Evolutionary conservation across 1,284 basidiomycete species (phyloP), one percentile per base, ranked within the genome.

Genomic region (Grifola frondosa): DNA sequence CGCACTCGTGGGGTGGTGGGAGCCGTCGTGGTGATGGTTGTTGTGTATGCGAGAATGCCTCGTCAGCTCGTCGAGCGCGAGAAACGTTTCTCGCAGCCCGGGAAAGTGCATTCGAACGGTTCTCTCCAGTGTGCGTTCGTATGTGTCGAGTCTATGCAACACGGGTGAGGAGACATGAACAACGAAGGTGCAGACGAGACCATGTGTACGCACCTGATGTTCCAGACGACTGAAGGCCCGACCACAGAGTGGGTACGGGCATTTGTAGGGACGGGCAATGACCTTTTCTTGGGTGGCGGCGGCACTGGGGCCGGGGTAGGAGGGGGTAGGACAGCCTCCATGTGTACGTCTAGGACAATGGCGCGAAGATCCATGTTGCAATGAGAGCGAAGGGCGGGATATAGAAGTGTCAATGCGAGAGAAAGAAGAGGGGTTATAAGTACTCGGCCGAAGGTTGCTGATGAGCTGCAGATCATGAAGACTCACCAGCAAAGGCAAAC

Each of bases 11-110:
- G 48, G 25, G 32, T 55, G 39, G 30, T 48, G 51, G 17, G 31
- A 36, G 42, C 54, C 42, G 40, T 57, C 46, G 47, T 55, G 67
- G 46, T 67, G 66, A 58, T 82, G 73, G 54, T 78, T 82, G 54
- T 69, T 84, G 67, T 99, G 96, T 57, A 98, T 99, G 43, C 96
- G 82, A 1, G 91, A 88, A 61, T 99, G 96, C 44, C 96, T 81
- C 17, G 96, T 99, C 54, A 99, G 81, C 68, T 99, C 96, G 71
- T 99, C 96, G 15, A 95, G 50, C 96, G 85, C 23, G 91, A 96
- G 69, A 99, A 99, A 21, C 94, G 88, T 68, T 98, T 99, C 68
- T 97, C 95, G 77, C 96, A 99, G n/a, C 85, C 83, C 1, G 91
- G 85, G 65, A 89, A 92, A 1, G 83, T 88, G 77, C 96, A 99